Percentiles rank a stretch among this genome's conserved stretches.
phyloP scores from a whole-genome alignment of 2,329 filamentous ascomycete genomes.

The Diaporthe aspalathi region DNA sequence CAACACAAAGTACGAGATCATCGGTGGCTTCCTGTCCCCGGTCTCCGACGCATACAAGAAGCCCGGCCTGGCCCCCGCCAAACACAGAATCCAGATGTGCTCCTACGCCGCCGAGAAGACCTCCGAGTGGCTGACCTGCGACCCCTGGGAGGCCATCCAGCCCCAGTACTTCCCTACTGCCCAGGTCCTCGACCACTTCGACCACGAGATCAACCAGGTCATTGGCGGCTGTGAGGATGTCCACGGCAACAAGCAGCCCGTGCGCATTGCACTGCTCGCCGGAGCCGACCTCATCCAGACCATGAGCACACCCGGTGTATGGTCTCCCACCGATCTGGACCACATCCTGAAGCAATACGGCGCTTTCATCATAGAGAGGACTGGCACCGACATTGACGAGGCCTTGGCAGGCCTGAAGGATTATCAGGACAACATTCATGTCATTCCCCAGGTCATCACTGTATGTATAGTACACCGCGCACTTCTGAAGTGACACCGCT shows the following conservation, averaged over 20 bases:
- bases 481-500: neutral
- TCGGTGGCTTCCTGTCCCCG: slow-evolving; percentile 87
- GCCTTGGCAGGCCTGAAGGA: slow-evolving; percentile 83
- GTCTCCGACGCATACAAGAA: slow-evolving; percentile 79
- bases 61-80: slow-evolving; percentile 77
- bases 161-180: slow-evolving; percentile 89
- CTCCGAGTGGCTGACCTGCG: slow-evolving; percentile 85
- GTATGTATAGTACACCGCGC: slow-evolving; percentile 71
- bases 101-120: slow-evolving; percentile 80
- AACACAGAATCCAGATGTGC: slow-evolving; percentile 87
- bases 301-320: slow-evolving; percentile 79
- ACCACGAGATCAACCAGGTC: slow-evolving; percentile 86
- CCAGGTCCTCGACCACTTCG: slow-evolving; percentile 86
- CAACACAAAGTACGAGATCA: slow-evolving; percentile 75
- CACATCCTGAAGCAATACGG: slow-evolving; percentile 88
- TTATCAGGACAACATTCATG: slow-evolving; percentile 87
- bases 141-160: slow-evolving; percentile 89
- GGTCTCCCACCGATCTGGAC: slow-evolving; percentile 86
- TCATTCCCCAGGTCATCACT: slow-evolving; percentile 88
- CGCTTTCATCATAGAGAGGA: slow-evolving; percentile 87
- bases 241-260: slow-evolving; percentile 74
- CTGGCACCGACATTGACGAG: slow-evolving; percentile 89
- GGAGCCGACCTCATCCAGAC: slow-evolving; percentile 82
- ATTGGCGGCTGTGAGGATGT: slow-evolving; percentile 77
- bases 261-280: slow-evolving; percentile 81